These are phyloP conservation scores for Fusarium tupiense DNA, from an alignment of 2,329 filamentous ascomycete species.

Conservation along the genomic window DNA sequence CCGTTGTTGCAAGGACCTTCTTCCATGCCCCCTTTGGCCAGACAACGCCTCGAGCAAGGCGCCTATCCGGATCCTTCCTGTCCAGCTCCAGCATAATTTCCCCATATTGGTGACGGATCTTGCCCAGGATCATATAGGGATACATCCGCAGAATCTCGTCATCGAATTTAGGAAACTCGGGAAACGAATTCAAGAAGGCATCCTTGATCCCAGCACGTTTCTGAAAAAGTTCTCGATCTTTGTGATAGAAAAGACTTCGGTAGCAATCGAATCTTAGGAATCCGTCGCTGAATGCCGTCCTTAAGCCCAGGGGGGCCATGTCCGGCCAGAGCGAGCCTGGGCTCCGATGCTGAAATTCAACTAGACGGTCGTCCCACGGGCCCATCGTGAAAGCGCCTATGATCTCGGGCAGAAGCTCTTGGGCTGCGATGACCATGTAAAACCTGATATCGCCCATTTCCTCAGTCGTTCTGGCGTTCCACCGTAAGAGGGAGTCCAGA, in stretches of 20 bases:
- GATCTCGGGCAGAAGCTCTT: background rate
- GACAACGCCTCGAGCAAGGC: background rate
- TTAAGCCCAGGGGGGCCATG: background rate
- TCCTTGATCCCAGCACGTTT: rapidly evolving
- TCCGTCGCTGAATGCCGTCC: background rate
- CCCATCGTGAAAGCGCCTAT: rapidly evolving
- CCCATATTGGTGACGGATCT: rapidly evolving
- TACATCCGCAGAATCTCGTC: rapidly evolving
- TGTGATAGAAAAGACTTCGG: rapidly evolving
- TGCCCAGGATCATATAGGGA: background rate
- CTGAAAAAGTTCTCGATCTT: rapidly evolving
- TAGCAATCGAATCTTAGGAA: background rate
- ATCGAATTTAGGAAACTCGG: background rate
- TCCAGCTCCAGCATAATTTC: background rate
- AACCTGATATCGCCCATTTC: background rate
- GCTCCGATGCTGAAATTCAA: background rate
- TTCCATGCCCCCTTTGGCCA: background rate
- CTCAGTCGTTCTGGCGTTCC: background rate
- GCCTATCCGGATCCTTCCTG: too few relatives aligned
- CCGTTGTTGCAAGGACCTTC: background rate
- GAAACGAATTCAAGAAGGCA: background rate
- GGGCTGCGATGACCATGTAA: background rate
- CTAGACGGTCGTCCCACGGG: too few relatives aligned
- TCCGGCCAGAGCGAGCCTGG: background rate
- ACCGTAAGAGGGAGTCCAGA: too few relatives aligned